Base-by-base conservation (phyloP, 306 rosid species). In the Cucumis cinereus region DNA sequence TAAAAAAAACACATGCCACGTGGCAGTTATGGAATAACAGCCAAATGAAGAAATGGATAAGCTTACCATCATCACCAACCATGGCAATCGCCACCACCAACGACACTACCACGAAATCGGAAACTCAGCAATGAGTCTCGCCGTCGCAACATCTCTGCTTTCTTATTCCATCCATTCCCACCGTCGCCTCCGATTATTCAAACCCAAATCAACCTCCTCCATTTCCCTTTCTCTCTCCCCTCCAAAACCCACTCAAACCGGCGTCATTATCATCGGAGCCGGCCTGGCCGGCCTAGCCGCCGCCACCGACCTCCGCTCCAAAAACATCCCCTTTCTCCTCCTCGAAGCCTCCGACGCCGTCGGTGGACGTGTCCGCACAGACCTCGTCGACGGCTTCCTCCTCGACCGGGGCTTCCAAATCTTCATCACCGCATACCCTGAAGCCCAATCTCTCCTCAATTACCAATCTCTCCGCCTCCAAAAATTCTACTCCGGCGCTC, bases 371-470 rank as follows among this genome's bases (percentile, higher is more conserved):
- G 96, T 94, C 64, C 75, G 93, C 14, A 91, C 98, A 2, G 96
- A 94, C 73, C 8, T 56, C 61, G 84, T 91, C 2, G 90, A 91
- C 57, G 97, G 92, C 62, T 94, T 90, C 84, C 87, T 83, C 64
- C 91, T 94, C 7, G 95, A 94, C 85, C 95, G 93, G 3, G 93
- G 98, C 45, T 94, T 94, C 81, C 93, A 94, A 80, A 94, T 94
- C 85, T 92, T 94, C 87, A 94, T 94, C 82, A 94, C 98, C 1
- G 95, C 90, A 4, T 92, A 94, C 66, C 96, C 95, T 0, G 91
- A 94, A 85, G 97, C 96, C 56, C 83, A 77, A 28, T 87, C 81
- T 20, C 95, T 94, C 54, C 95, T 92, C 78, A 56, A 91, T 49
- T 94, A 90, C 80, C 28, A 82, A 58, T 47, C 90, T 58, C 84